These are phyloP conservation scores for Rubus parviflorus DNA, from an alignment of 306 rosid species.

Conservation along the genomic window DNA sequence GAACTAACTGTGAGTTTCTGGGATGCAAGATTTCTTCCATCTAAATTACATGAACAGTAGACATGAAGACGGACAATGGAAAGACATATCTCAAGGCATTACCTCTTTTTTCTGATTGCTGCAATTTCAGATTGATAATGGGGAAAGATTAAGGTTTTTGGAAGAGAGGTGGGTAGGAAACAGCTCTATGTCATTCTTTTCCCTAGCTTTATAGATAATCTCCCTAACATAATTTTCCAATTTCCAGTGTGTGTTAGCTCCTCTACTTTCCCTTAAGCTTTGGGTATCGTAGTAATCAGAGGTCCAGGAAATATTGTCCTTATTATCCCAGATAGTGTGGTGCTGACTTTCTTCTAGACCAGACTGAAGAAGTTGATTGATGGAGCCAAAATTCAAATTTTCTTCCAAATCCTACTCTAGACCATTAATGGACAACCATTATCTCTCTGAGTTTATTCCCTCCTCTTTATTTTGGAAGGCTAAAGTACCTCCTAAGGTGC, in stretches of 20 bases:
- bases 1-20: background rate
- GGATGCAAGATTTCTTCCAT: background rate
- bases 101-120: background rate
- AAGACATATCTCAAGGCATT: background rate
- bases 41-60: background rate
- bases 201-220: background rate
- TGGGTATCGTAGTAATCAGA: background rate
- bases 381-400: background rate
- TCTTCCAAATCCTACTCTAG: background rate
- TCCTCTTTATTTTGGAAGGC: background rate
- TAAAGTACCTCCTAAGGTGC: too few relatives aligned
- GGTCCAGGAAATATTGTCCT: background rate
- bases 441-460: background rate
- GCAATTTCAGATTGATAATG: background rate
- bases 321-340: background rate
- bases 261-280: background rate
- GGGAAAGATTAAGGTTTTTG: background rate
- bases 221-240: background rate
- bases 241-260: background rate
- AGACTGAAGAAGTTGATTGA: background rate
- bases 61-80: background rate
- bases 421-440: background rate
- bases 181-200: background rate
- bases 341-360: background rate
- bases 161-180: background rate